Percentiles rank a stretch among this genome's conserved stretches.
Conservation (phyloP, 345 rosid species). For the Brassica nigra region DNA sequence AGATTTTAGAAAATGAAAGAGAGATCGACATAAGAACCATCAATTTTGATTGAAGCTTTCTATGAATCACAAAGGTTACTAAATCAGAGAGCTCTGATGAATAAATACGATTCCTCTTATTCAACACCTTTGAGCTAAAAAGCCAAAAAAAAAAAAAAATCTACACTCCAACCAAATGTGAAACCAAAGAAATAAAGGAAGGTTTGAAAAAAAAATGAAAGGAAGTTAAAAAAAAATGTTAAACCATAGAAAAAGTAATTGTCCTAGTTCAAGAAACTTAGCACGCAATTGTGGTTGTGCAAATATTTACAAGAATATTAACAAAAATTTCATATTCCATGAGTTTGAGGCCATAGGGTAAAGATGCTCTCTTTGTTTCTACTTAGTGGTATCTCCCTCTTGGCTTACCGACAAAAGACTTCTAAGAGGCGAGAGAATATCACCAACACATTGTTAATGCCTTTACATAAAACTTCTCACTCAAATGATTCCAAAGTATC, state of each 20-base stretch:
- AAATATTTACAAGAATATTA: neutral
- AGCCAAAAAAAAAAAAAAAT: neutral
- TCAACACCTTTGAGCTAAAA: constrained; percentile 23
- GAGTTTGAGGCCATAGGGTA: neutral
- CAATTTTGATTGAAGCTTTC: constrained; percentile 5
- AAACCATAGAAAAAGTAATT: constrained; percentile 10
- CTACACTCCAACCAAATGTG: constrained; percentile 4
- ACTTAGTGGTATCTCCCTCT: neutral
- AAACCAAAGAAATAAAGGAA: neutral
- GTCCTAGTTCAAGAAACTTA: neutral
- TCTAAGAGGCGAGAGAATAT: neutral
- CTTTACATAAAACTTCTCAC: neutral
- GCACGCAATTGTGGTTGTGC: neutral
- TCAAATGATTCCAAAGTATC: constrained; percentile 25
- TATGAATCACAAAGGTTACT: neutral
- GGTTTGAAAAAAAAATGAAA: no score
- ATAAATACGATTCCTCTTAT: constrained; percentile 9
- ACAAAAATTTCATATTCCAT: neutral
- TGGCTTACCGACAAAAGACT: constrained; percentile 12
- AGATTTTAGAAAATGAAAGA: constrained; percentile 2
- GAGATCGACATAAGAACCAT: neutral
- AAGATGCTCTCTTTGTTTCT: neutral
- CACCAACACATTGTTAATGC: neutral
- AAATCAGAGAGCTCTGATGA: constrained; percentile 19
- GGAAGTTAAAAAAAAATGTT: neutral